These are phyloP conservation scores for Vanderwaltozyma verrucispora DNA, from an alignment of 805 yeast species.

Conservation along the genomic window DNA sequence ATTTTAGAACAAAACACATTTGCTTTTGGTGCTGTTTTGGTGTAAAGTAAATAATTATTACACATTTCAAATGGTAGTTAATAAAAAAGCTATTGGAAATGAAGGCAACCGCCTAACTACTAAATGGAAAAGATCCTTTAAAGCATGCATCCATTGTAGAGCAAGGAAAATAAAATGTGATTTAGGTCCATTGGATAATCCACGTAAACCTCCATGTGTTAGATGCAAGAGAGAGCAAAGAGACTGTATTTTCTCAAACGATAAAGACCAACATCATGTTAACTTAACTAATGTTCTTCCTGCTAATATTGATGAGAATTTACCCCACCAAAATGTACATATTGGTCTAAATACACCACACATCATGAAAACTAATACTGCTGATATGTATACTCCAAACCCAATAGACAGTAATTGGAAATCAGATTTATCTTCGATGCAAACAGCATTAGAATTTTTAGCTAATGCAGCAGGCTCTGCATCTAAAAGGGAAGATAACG, in stretches of 20 bases:
- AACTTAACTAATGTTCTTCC: too few relatives aligned
- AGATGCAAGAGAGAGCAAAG: conserved; percentile 75
- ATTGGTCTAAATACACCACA: too few relatives aligned
- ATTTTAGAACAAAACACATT: too few relatives aligned
- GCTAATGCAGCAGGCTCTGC: conserved; percentile 63
- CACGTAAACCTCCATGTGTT: conserved; percentile 73
- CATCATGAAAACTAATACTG: too few relatives aligned
- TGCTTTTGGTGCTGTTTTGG: too few relatives aligned
- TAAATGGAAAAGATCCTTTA: conserved; percentile 53
- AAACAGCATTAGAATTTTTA: conserved; percentile 57
- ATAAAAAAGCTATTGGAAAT: background rate
- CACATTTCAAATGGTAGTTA: background rate
- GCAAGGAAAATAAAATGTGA: conserved; percentile 80
- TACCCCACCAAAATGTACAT: too few relatives aligned
- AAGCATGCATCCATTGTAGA: conserved; percentile 81
- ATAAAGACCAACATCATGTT: background rate
- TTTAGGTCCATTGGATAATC: conserved; percentile 63
- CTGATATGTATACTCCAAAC: too few relatives aligned
- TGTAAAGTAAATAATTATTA: too few relatives aligned
- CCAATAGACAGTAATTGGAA: conserved; percentile 12
- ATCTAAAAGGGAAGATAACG: background rate
- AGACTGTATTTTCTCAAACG: conserved; percentile 55
- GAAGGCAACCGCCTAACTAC: background rate
- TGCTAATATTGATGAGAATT: too few relatives aligned
- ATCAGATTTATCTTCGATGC: conserved; percentile 29